Evolutionary conservation across 1,284 basidiomycete species (phyloP), one percentile per base, ranked within the genome.

Genomic region (Apiotrichum mycotoxinovorans): DNA sequence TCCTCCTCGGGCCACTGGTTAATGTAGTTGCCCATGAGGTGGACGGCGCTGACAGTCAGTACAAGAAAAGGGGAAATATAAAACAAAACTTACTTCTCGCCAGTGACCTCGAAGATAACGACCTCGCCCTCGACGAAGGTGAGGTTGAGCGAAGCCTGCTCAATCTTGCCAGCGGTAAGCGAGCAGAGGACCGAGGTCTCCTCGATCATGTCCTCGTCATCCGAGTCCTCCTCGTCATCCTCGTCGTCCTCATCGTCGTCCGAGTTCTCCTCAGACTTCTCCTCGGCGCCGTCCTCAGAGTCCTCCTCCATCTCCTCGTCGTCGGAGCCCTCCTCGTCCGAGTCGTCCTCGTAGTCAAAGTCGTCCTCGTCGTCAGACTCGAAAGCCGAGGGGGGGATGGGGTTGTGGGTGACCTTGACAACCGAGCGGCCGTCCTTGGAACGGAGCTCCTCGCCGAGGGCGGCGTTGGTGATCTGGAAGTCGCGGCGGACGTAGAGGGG

Each of bases 11-110:
- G 72, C 38, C 75, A 74, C 66, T 81, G 79, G 66, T 79, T 71
- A 68, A 95, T 85, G 80, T 92, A 95, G 80, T 96, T 93, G 60
- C 94, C 94, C 62, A 88, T 85, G 56, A 98, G 78, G 78, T 94
- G 87, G 60, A 97, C 82, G 51, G 86, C 80, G 77, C 90, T 92
- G 60, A 47, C 30, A 42, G 54, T 45, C 20, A 67, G 81, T 18
- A 18, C 23, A 2, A 4, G n/a, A 33, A 15, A 25, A n/a, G 18
- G 7, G 30, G 17, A 45, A 20, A 45, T 9, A 23, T 12, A 23
- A 2, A 45, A 17, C 42, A 15, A 5, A 27, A 74, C 76, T 69
- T 53, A 78, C 91, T 96, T 95, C 78, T 91, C 87, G 58, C 93
- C 94, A 44, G 86, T 82, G 49, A 86, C 80, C 70, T 91, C 85